Evolutionary conservation across 805 yeast genomes (phyloP).

Genomic region (Lachancea kluyveri): DNA sequence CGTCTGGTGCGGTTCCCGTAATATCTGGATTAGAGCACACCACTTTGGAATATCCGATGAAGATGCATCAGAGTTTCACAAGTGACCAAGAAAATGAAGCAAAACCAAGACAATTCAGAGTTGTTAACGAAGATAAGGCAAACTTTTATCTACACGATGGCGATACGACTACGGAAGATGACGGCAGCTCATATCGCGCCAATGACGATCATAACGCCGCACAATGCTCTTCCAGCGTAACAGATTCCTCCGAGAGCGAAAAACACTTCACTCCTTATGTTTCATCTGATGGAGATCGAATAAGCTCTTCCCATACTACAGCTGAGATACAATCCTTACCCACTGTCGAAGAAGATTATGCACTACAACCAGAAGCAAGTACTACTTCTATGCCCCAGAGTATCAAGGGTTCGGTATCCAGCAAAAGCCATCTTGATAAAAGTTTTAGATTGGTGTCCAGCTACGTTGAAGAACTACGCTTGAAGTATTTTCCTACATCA

Average conservation of each 20-base stretch:
- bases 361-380: slow-evolving; percentile 1
- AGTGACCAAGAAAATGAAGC: slow-evolving; percentile 4
- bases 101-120: slow-evolving; percentile 19
- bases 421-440: slow-evolving; percentile 14
- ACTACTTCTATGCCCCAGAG: slow-evolving; percentile 3
- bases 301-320: not conserved
- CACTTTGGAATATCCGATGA: not conserved
- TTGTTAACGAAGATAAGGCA: slow-evolving; percentile 28
- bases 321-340: no score
- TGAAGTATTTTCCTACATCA: slow-evolving; percentile 28
- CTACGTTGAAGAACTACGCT: slow-evolving; percentile 29
- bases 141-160: slow-evolving; percentile 20
- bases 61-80: not conserved
- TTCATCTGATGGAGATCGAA: no score
- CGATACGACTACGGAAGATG: slow-evolving; percentile 13
- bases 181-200: slow-evolving; percentile 1
- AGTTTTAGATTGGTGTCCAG: slow-evolving; percentile 27
- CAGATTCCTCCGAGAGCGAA: no score
- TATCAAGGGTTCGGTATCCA: slow-evolving; percentile 2
- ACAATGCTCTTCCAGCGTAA: no score
- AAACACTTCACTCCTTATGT: no score
- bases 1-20: slow-evolving; percentile 12
- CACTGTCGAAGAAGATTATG: not conserved
- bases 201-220: no score
- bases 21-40: slow-evolving; percentile 6